These are phyloP conservation scores for Leccinum olivaceopallidum DNA, from an alignment of 768 basidiomycete genomes.

Conservation along the genomic window DNA sequence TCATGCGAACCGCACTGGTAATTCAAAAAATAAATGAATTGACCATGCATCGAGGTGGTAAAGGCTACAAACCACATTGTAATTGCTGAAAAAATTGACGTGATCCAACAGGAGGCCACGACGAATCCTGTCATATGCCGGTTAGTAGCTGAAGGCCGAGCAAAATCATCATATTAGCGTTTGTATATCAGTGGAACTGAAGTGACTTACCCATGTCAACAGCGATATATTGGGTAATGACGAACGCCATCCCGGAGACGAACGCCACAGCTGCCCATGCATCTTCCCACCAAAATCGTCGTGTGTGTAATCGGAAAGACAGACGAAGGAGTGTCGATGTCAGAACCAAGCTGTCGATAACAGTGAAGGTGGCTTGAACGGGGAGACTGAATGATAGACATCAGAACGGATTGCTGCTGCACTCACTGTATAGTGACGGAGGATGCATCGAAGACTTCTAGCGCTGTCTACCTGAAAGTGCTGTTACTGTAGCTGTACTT, in stretches of 20 bases:
- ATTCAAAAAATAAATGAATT: background rate
- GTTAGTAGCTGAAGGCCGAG: background rate
- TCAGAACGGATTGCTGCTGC: background rate
- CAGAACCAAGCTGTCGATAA: slow-evolving; percentile 5
- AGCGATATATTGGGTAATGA: background rate
- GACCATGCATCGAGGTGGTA: background rate
- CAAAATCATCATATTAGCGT: background rate
- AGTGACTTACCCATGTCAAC: background rate
- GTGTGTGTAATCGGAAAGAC: slow-evolving; percentile 15
- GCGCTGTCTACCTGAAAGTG: background rate
- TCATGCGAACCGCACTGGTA: background rate
- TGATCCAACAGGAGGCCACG: background rate
- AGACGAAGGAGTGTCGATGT: slow-evolving; percentile 19
- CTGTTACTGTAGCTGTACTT: background rate
- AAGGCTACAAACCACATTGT: background rate
- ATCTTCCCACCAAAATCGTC: slow-evolving; percentile 28
- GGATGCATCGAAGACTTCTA: background rate
- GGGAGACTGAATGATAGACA: background rate
- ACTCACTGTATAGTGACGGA: background rate
- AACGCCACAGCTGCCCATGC: slow-evolving; percentile 14
- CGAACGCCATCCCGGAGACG: background rate
- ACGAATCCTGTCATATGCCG: background rate
- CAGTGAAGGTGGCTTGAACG: slow-evolving; percentile 6
- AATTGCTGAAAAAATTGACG: background rate
- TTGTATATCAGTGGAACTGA: background rate